Evolutionary conservation across 2,329 filamentous ascomycete genomes (phyloP).

Genomic region (Plectosphaerella sp.): DNA sequence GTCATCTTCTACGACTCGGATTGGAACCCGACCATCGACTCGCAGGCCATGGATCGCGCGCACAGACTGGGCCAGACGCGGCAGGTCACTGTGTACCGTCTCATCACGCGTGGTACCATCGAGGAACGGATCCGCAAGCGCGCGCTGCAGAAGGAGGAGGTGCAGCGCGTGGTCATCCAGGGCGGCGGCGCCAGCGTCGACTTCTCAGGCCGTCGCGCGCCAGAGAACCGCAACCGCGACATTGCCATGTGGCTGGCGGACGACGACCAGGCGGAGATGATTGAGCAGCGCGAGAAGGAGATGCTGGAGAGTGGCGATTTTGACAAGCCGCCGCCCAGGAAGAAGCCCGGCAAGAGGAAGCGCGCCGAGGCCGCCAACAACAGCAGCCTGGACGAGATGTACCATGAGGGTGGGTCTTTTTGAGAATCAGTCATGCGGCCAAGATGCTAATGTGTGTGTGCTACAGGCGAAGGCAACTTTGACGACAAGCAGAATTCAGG

Average conservation of each 20-base stretch:
- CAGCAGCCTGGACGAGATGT: conserved; percentile 86
- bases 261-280: conserved; percentile 90
- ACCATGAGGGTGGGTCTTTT: conserved; percentile 82
- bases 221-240: conserved; percentile 93
- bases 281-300: conserved; percentile 89
- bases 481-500: conserved; percentile 82
- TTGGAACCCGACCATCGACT: conserved; percentile 99
- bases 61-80: conserved; percentile 94
- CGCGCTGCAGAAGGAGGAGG: conserved; percentile 96
- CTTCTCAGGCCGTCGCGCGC: conserved; percentile 84
- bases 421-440: too few relatives aligned
- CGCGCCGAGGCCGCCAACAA: conserved; percentile 36
- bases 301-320: conserved; percentile 68
- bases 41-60: conserved; percentile 97
- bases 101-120: conserved; percentile 95
- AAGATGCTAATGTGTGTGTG: not conserved
- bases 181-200: conserved; percentile 89
- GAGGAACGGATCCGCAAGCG: conserved; percentile 97
- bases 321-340: conserved; percentile 49
- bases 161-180: conserved; percentile 93
- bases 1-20: conserved; percentile 99
- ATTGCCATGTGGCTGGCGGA: conserved; percentile 99
- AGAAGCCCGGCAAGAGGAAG: conserved; percentile 53
- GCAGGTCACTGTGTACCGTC: conserved; percentile 94
- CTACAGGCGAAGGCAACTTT: conserved; percentile 87